Base-by-base conservation (phyloP, 805 yeast genomes). In the Hanseniaspora mollemarum region DNA sequence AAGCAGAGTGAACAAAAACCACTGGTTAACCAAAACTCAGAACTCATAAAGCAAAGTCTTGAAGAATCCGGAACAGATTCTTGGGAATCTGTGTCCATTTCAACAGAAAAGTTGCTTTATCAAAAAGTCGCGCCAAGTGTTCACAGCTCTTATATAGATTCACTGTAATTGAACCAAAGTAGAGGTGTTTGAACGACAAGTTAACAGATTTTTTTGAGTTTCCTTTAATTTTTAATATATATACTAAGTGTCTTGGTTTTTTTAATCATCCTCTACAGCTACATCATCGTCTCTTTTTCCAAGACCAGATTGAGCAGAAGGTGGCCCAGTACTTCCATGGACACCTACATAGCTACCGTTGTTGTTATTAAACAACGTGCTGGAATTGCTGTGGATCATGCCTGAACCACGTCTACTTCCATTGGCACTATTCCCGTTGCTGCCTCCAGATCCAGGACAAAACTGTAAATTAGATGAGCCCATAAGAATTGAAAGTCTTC, bases 401-500 rank as follows among this genome's bases (percentile, higher is more conserved):
- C 43, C 44, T 3, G 50, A 46, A 16, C 50, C 44, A 31, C 50
- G 29, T 46, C 50, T 37, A 4, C 43, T 38, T 5, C 43, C 36
- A 16, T 22, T 42, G n/a, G 28, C 15, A 16, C 31, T 24, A 31
- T 22, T 28, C 9, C 35, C 38, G 25, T 13, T 16, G 8, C 6
- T 24, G 10, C 33, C 19, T 9, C 16, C 21, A 10, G 49, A 37
- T 7, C 13, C 9, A 18, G 21, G 19, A 35, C 29, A 28, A n/a
- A 45, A 26, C 16, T 45, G 49, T 13, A 45, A 12, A 22, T 37
- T 45, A 10, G 31, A 21, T 3, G 42, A 24, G n/a, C 49, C 50
- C 42, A 44, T 29, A 16, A 51, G 19, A 4, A 39, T 46, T 12
- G 50, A 51, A 8, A 51, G 32, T 44, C 53, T 40, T 44, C 53